phyloP scores from a whole-genome alignment of 805 yeast species.

The Saccharomycopsis schoenii region DNA sequence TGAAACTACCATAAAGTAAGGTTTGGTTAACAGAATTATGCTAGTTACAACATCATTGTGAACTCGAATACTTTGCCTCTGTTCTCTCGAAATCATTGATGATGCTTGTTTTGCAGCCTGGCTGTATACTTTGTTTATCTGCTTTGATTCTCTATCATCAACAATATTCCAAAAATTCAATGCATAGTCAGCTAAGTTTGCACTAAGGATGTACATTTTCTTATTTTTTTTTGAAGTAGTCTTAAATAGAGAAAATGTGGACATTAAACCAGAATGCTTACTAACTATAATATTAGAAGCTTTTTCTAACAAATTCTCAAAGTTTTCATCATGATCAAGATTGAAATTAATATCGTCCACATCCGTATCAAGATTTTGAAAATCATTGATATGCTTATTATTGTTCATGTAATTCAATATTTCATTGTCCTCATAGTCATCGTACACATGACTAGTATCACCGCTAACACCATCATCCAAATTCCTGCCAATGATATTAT shows the following conservation, averaged over 20 bases:
- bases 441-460: background rate
- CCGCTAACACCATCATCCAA: background rate
- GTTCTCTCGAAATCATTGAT: conserved; percentile 33
- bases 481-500: background rate
- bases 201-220: conserved; percentile 6
- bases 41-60: conserved; percentile 46
- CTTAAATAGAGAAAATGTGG: background rate
- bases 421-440: background rate
- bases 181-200: conserved; percentile 10
- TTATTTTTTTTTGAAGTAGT: background rate
- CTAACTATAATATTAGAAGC: background rate
- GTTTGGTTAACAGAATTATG: conserved; percentile 35
- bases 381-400: background rate
- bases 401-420: background rate
- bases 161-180: conserved; percentile 31
- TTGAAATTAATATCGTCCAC: background rate
- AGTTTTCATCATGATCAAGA: conserved; percentile 1
- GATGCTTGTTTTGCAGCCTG: conserved; percentile 18
- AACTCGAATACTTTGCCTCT: conserved; percentile 32
- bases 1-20: conserved; percentile 51
- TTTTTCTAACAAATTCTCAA: background rate
- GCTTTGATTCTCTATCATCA: conserved; percentile 7
- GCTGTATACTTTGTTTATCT: background rate
- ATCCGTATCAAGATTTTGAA: background rate
- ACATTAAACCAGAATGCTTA: background rate